Base-by-base conservation (phyloP, 1,284 basidiomycete genomes). In the Trametes hirsuta region DNA sequence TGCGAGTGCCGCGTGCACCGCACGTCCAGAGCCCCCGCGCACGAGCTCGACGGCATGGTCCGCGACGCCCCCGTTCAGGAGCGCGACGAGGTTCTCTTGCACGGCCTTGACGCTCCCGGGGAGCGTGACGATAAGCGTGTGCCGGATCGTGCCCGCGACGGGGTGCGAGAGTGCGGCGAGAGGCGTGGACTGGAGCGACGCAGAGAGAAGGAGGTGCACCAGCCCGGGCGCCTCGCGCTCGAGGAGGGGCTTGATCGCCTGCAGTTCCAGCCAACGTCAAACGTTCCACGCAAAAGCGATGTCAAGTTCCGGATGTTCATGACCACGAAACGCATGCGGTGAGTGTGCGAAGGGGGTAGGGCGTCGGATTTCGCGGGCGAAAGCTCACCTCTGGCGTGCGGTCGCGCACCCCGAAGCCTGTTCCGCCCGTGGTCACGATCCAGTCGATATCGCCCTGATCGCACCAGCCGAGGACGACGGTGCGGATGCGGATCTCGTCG, bases 91-190 rank as follows among this genome's bases (percentile, higher is more conserved):
- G 67, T 88, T 93, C 70, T 95, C 93, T 61, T 80, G 85, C 25
- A 94, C 93, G 1, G 92, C 94, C 68, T 92, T 95, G 22, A 88
- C 82, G 65, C 90, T 93, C 0, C 94, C 94, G 0, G 94, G 94
- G 9, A 96, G 84, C 0, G 91, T 92, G 18, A 91, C 79, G 30
- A 96, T 77, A 15, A 96, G 79, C 0, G 88, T 88, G 37, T 83
- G 81, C 30, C 75, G 76, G 58, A 86, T 76, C 6, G 91, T 89
- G 0, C 94, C 94, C 2, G 90, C 92, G 14, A 94, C 78, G 1
- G 91, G 91, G 10, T 94, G 84, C 1, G 93, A 90, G 9, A 96
- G 81, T 0, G 91, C 90, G 2, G 91, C 94, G 35, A 94, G 76
- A 1, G 91, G 88, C 0, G 94, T 96, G 62, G 91, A 82, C 59